These are phyloP conservation scores for Coemansia sp. DNA, from an alignment of 192 early-diverging fungal genomes.

Conservation along the genomic window DNA sequence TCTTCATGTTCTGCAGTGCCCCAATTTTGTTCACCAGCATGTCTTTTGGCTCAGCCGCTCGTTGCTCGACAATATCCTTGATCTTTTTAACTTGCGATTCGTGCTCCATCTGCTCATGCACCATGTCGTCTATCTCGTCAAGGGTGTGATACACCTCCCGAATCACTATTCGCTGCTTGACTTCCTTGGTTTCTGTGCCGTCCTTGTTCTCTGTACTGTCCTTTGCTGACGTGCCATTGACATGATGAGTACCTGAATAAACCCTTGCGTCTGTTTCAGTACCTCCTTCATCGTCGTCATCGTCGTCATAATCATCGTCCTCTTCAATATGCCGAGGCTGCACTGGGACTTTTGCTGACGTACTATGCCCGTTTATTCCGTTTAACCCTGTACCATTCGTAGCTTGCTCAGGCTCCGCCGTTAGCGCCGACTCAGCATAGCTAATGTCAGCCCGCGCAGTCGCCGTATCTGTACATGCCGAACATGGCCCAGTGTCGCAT, in stretches of 20 bases:
- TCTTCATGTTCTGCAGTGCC: constrained; percentile 57
- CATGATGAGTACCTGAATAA: background rate
- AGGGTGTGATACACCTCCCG: constrained; percentile 42
- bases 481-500: constrained; percentile 52
- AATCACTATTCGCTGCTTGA: background rate
- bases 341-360: background rate
- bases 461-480: constrained; percentile 18
- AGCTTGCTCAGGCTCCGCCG: background rate
- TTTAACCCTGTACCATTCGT: background rate
- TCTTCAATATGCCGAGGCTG: constrained; percentile 36
- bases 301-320: constrained; percentile 54
- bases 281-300: constrained; percentile 23
- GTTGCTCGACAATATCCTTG: constrained; percentile 22
- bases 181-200: background rate
- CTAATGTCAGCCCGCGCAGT: constrained; percentile 12
- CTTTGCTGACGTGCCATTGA: background rate
- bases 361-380: background rate
- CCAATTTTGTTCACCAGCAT: constrained; percentile 50
- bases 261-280: background rate
- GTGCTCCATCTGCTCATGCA: constrained; percentile 32
- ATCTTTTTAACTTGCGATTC: constrained; percentile 28
- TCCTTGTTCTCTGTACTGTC: background rate
- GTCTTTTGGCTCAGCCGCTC: constrained; percentile 44
- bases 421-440: constrained; percentile 3
- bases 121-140: constrained; percentile 42